Base-by-base conservation (phyloP, 306 rosid species). In the Vigna angularis region DNA sequence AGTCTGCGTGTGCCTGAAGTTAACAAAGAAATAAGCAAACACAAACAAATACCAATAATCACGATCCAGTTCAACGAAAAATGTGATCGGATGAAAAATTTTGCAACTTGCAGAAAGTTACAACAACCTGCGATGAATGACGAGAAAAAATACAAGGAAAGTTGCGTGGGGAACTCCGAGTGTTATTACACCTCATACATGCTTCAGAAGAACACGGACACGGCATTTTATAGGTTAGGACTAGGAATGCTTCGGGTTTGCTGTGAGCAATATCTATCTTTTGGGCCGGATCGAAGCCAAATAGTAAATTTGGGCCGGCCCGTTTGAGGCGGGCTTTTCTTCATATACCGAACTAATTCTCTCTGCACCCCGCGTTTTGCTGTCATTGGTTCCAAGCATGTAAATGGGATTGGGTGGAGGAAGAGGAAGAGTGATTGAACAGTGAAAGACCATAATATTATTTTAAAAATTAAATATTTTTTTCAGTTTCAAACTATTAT, bases 191-290 rank as follows among this genome's bases (percentile, higher is more conserved):
- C 28, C 50, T 5, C 34, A 42, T 58, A 13, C 53, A 9, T 26
- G 63, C 28, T 9, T 44, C 51, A 26, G 69, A 74, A 5, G 45
- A 74, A 57, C 53, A 72, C 32, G 16, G 18, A 40, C 42, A 26
- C 62, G 2, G 62, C 12, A 68, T 68, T 78, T 78, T 69, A 69
- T 58, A 69, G 82, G 62, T 70, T 70, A 47, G 77, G 82, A 26
- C 64, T 30, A 7, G 3, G 55, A 42, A 22, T 20, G 32, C 6
- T 17, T 18, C 9, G 6, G 4, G 3, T 12, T 14, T 67, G 12
- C 67, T n/a, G 68, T 34, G 26, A 34, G 47, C 47, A 15, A 0
- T 66, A 1, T 42, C 4, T 67, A 3, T 24, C 20, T 47, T 47
- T 42, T 11, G n/a, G 45, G 71, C 40, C 42, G 22, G 36, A 45